Percentiles rank a stretch among this genome's conserved stretches.
Conservation (phyloP, 2,329 filamentous ascomycete genomes). For the Colletotrichum paranaense region DNA sequence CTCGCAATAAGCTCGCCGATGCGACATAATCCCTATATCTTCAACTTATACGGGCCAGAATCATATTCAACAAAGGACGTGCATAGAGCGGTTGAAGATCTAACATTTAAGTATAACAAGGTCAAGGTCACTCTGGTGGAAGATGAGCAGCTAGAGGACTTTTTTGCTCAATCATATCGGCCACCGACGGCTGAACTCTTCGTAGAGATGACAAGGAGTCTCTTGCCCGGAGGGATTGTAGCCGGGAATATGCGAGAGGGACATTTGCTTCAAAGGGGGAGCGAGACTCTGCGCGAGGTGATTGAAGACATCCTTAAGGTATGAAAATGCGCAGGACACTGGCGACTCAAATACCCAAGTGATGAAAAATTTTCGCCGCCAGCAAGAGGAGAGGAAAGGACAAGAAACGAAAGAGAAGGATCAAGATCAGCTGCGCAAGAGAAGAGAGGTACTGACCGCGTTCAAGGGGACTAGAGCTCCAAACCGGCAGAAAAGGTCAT, state of each 20-base stretch:
- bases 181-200: slow-evolving; percentile 26
- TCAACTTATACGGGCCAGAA: slow-evolving; percentile 44
- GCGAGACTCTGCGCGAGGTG: neutral
- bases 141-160: slow-evolving; percentile 39
- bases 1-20: slow-evolving; percentile 31
- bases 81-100: slow-evolving; percentile 41
- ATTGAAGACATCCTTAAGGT: neutral
- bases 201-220: slow-evolving; percentile 34
- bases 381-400: neutral
- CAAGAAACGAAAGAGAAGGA: neutral
- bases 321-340: neutral
- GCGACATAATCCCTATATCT: slow-evolving; percentile 29
- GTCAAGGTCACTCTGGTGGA: slow-evolving; percentile 36
- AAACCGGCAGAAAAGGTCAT: neutral
- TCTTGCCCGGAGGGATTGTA: slow-evolving; percentile 41
- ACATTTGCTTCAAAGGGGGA: neutral
- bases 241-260: slow-evolving; percentile 29
- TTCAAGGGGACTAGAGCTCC: rapidly evolving
- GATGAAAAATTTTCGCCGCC: neutral
- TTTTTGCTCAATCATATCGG: slow-evolving; percentile 40
- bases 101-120: slow-evolving; percentile 37
- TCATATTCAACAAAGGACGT: slow-evolving; percentile 44
- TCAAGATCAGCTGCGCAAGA: no score
- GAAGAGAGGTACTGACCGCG: neutral
- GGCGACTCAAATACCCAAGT: neutral